phyloP scores from a whole-genome alignment of 345 rosid species.

The Raphanus sativus region DNA sequence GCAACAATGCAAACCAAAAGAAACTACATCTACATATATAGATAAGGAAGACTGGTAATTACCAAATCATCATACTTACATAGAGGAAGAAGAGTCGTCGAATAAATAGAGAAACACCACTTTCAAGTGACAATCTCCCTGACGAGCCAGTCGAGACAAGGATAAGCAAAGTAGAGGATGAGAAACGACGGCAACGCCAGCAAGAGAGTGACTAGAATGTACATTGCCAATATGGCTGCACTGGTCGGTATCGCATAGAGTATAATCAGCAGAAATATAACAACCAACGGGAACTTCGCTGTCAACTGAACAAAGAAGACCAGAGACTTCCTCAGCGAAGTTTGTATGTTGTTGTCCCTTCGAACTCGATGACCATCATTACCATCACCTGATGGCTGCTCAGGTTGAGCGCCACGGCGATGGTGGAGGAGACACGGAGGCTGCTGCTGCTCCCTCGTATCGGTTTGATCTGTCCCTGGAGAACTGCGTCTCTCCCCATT shows the following conservation, averaged over 20 bases:
- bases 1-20: slow-evolving; percentile 5
- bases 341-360: slow-evolving; percentile 36
- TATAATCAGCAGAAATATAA: slow-evolving; percentile 73
- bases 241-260: slow-evolving; percentile 89
- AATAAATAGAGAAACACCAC: not conserved
- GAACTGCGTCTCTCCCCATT: slow-evolving; percentile 65
- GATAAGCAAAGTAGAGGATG: slow-evolving; percentile 80
- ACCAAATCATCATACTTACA: slow-evolving; percentile 15
- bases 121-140: slow-evolving; percentile 72
- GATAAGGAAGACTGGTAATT: not conserved
- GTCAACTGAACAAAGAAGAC: slow-evolving; percentile 74
- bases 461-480: slow-evolving; percentile 33
- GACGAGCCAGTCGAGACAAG: slow-evolving; percentile 89
- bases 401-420: slow-evolving; percentile 39
- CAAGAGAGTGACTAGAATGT: slow-evolving; percentile 68
- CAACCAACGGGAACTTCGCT: slow-evolving; percentile 83
- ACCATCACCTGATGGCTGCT: not conserved
- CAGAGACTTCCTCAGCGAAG: slow-evolving; percentile 63
- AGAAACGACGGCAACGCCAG: slow-evolving; percentile 88
- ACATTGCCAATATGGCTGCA: slow-evolving; percentile 76
- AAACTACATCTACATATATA: slow-evolving; percentile 13
- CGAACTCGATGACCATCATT: slow-evolving; percentile 1
- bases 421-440: slow-evolving; percentile 25
- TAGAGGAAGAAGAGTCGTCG: slow-evolving; percentile 10
- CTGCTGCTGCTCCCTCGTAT: slow-evolving; percentile 33